These are phyloP conservation scores for Halophytophthora polymorphica DNA, from an alignment of 352 stramenopile genomes.

Conservation along the genomic window DNA sequence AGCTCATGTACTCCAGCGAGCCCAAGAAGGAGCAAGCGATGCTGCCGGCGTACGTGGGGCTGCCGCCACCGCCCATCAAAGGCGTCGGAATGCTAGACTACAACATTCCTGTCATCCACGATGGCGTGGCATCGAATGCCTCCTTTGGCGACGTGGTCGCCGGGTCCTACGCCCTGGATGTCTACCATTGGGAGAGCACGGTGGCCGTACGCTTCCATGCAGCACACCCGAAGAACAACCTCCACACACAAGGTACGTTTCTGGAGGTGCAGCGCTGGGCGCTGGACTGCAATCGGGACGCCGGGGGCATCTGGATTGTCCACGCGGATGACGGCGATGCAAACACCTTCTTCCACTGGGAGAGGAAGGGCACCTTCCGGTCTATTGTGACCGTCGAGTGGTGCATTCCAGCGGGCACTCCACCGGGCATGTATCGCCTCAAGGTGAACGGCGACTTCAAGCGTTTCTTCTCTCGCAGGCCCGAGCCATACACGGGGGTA, in stretches of 20 bases:
- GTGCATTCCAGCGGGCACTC: conserved; percentile 47
- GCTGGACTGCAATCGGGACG: conserved; percentile 23
- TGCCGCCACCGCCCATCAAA: conserved; percentile 47
- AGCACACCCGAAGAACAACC: conserved; percentile 80
- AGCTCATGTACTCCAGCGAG: conserved; percentile 22
- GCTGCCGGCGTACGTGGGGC: conserved; percentile 1
- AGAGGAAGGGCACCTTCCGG: conserved; percentile 61
- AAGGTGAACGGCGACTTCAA: conserved; percentile 83
- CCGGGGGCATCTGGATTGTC: conserved; percentile 64
- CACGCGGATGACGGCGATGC: conserved; percentile 68
- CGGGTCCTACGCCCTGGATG: conserved; percentile 33
- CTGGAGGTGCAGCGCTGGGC: conserved; percentile 74
- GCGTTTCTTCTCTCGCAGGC: conserved; percentile 45
- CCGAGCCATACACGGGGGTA: conserved; percentile 50
- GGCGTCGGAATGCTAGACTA: conserved; percentile 69
- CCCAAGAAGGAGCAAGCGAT: conserved; percentile 2
- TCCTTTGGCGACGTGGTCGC: conserved; percentile 57
- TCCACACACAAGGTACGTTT: conserved; percentile 75
- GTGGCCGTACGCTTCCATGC: conserved; percentile 67
- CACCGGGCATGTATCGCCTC: conserved; percentile 58
- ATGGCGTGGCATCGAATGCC: conserved; percentile 40
- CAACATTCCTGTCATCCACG: conserved; percentile 73
- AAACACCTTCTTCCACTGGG: conserved; percentile 78
- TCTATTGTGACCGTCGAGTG: conserved; percentile 74
- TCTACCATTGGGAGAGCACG: conserved; percentile 44